Conservation (phyloP, 2,329 filamentous ascomycete species). For the Paracorniculantispora psalliotae region DNA sequence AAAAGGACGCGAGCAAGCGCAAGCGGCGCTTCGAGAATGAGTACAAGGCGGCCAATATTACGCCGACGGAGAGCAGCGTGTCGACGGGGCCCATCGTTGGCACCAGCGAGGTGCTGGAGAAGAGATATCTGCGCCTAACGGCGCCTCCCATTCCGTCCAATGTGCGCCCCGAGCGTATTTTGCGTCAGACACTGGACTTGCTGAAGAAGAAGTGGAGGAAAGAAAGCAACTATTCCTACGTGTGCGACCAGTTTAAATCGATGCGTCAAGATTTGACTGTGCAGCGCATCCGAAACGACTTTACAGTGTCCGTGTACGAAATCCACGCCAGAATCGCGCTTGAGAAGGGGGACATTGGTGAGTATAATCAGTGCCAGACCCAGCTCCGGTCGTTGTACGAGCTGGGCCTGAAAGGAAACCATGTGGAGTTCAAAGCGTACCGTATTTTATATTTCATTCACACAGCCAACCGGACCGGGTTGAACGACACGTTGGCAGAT, state of each 20-base stretch:
- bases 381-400: constrained; percentile 89
- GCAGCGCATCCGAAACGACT: constrained; percentile 93
- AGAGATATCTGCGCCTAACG: constrained; percentile 90
- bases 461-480: constrained; percentile 93
- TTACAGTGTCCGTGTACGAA: constrained; percentile 95
- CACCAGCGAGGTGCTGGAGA: constrained; percentile 78
- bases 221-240: constrained; percentile 92
- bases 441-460: constrained; percentile 99
- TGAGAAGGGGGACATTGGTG: constrained; percentile 98
- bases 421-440: constrained; percentile 97
- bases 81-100: constrained; percentile 73
- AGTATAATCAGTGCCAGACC: constrained; percentile 99
- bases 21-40: constrained; percentile 77
- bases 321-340: constrained; percentile 95
- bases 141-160: constrained; percentile 81
- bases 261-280: constrained; percentile 97
- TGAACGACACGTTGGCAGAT: constrained; percentile 98
- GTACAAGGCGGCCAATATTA: constrained; percentile 52
- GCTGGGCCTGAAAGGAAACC: constrained; percentile 80
- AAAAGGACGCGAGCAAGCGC: constrained; percentile 85
- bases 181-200: constrained; percentile 80
- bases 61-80: constrained; percentile 53
- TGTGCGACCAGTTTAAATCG: constrained; percentile 99
- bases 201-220: constrained; percentile 92
- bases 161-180: constrained; percentile 75